Conservation (phyloP, 306 rosid species). For the Carpinus fangiana region DNA sequence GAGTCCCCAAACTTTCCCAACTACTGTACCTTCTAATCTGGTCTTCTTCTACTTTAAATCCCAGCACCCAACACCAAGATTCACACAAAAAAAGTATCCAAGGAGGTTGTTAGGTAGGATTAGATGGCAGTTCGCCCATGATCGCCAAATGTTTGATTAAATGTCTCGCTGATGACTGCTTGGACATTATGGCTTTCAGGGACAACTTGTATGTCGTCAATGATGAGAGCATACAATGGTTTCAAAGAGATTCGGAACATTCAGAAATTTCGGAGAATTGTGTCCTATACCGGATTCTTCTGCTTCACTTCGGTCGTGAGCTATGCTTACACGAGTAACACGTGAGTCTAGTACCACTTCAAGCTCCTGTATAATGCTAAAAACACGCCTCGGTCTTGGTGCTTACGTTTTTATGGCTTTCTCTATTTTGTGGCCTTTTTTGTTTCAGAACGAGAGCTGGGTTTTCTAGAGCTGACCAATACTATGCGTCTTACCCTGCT, state of each 20-base stretch:
- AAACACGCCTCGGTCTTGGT: background rate
- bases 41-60: background rate
- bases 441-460: conserved; percentile 88
- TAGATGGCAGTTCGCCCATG: background rate
- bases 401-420: conserved; percentile 13
- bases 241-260: conserved; percentile 68
- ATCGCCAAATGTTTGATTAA: conserved; percentile 31
- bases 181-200: conserved; percentile 24
- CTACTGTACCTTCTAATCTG: background rate
- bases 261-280: conserved; percentile 77
- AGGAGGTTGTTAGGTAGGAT: background rate
- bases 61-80: background rate
- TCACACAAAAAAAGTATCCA: background rate
- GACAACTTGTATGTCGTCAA: conserved; percentile 7
- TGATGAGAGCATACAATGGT: conserved; percentile 51
- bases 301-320: conserved; percentile 60
- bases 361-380: conserved; percentile 4
- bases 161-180: conserved; percentile 19
- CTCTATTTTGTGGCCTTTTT: background rate
- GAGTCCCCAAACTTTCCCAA: background rate
- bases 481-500: conserved; percentile 91
- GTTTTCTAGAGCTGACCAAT: conserved; percentile 89
- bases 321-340: conserved; percentile 75
- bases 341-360: conserved; percentile 48
- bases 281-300: conserved; percentile 80